Evolutionary conservation across 129 eudicot species (phyloP).

Genomic region (Flaveria linearis): DNA sequence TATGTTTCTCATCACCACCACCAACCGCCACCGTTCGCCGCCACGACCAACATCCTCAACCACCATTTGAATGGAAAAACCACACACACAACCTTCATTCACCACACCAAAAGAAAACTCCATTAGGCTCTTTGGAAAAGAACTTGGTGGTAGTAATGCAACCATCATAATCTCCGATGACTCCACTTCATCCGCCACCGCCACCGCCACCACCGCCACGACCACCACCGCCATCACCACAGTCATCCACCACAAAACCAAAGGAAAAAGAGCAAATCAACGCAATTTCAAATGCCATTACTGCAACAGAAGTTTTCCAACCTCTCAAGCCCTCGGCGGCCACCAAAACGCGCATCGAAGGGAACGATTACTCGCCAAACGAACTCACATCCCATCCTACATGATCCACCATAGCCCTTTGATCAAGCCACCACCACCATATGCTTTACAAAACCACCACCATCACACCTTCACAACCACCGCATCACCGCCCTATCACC

Average conservation of each 20-base stretch:
- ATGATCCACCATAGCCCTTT: slow-evolving; percentile 8
- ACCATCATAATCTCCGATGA: slow-evolving; percentile 8
- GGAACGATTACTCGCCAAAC: slow-evolving; percentile 30
- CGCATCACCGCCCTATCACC: slow-evolving; percentile 23
- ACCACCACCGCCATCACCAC: slow-evolving; percentile 11
- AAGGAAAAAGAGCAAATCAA: slow-evolving; percentile 10
- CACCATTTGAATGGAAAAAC: slow-evolving; percentile 31
- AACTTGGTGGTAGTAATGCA: slow-evolving; percentile 40
- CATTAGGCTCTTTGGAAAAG: slow-evolving; percentile 90
- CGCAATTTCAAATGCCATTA: slow-evolving; percentile 80
- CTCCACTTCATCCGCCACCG: not conserved
- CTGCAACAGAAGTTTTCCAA: slow-evolving; percentile 73
- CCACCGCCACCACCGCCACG: slow-evolving; percentile 14
- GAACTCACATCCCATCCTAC: slow-evolving; percentile 7
- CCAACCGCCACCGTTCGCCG: not conserved
- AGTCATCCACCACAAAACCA: slow-evolving; percentile 8
- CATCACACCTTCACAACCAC: slow-evolving; percentile 23
- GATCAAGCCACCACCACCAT: not conserved
- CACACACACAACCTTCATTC: slow-evolving; percentile 60
- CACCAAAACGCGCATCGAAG: slow-evolving; percentile 58
- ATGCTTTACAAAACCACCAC: not conserved
- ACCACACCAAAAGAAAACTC: slow-evolving; percentile 45
- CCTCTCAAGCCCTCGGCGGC: slow-evolving; percentile 95
- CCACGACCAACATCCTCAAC: not conserved
- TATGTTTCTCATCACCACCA: not conserved